Conservation (phyloP, 2,329 filamentous ascomycete genomes). For the Tolypocladium guangdongense region DNA sequence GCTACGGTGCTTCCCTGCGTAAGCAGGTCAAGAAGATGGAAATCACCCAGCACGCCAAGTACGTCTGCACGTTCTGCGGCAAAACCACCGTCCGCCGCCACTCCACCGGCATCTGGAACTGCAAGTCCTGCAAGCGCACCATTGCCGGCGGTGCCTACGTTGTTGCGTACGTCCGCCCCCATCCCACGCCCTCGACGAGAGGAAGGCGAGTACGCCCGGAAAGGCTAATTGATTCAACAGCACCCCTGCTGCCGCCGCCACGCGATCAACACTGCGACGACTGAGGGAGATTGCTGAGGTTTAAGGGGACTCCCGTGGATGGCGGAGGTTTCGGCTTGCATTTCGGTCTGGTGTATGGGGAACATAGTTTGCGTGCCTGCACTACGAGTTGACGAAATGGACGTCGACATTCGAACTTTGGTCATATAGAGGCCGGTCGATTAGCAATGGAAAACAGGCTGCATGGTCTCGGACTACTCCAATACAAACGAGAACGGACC, state of each 20-base stretch:
- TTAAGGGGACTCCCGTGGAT: slow-evolving; percentile 37
- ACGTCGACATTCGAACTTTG: slow-evolving; percentile 29
- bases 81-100: slow-evolving; percentile 90
- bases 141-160: slow-evolving; percentile 68
- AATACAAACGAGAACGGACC: slow-evolving; percentile 8
- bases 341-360: slow-evolving; percentile 36
- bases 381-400: slow-evolving; percentile 30
- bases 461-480: slow-evolving; percentile 21
- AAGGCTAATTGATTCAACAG: slow-evolving; percentile 33
- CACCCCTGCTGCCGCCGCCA: slow-evolving; percentile 85
- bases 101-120: slow-evolving; percentile 93
- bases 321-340: slow-evolving; percentile 27
- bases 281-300: slow-evolving; percentile 96
- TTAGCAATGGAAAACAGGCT: slow-evolving; percentile 31
- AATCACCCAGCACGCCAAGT: slow-evolving; percentile 96
- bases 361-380: slow-evolving; percentile 32
- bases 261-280: slow-evolving; percentile 92
- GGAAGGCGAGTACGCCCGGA: background rate
- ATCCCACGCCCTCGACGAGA: background rate
- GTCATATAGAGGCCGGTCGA: slow-evolving; percentile 29
- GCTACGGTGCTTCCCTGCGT: slow-evolving; percentile 98
- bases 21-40: slow-evolving; percentile 99
- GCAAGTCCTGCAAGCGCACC: slow-evolving; percentile 90
- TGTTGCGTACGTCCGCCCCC: slow-evolving; percentile 68
- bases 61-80: slow-evolving; percentile 97